A percentile compares a stretch with the other conserved stretches of the same genome.
Conservation (phyloP, 23 red algal genomes). For the Chondrus crispus region DNA sequence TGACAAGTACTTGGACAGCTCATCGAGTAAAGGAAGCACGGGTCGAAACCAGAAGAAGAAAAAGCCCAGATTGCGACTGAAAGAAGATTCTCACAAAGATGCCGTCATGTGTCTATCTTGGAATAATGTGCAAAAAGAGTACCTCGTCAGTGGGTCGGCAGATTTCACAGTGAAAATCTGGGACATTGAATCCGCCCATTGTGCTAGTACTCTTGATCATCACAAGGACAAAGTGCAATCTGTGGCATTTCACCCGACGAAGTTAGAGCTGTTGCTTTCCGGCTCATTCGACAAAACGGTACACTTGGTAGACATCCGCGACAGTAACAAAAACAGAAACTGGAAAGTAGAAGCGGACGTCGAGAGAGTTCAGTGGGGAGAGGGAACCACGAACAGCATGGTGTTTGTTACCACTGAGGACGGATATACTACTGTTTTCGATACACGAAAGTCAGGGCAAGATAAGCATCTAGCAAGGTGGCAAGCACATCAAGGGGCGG, state of each 20-base stretch:
- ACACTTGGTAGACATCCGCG: slow-evolving; percentile 74
- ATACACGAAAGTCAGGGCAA: slow-evolving; percentile 47
- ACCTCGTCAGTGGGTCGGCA: slow-evolving; percentile 88
- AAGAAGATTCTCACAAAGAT: slow-evolving; percentile 47
- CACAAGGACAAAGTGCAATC: slow-evolving; percentile 87
- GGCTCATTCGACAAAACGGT: slow-evolving; percentile 86
- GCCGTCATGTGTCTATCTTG: slow-evolving; percentile 83
- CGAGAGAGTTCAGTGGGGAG: slow-evolving; percentile 47
- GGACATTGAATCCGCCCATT: slow-evolving; percentile 82
- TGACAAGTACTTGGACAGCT: slow-evolving; percentile 2
- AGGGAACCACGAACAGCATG: neutral
- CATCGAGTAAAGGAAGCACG: neutral
- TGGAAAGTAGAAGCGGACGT: slow-evolving; percentile 49
- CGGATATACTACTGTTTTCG: slow-evolving; percentile 66
- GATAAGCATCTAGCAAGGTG: slow-evolving; percentile 22
- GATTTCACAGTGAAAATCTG: slow-evolving; percentile 79
- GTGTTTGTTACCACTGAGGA: slow-evolving; percentile 70
- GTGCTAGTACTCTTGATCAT: slow-evolving; percentile 53
- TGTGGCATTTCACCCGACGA: slow-evolving; percentile 74
- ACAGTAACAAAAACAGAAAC: neutral
- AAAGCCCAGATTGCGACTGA: slow-evolving; percentile 34
- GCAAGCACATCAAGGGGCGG: slow-evolving; percentile 55
- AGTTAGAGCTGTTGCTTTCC: slow-evolving; percentile 44
- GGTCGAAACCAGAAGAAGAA: slow-evolving; percentile 3
- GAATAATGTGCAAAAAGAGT: slow-evolving; percentile 63